Conservation (phyloP, 2,329 filamentous ascomycete species). For the Cladosporium sp. region DNA sequence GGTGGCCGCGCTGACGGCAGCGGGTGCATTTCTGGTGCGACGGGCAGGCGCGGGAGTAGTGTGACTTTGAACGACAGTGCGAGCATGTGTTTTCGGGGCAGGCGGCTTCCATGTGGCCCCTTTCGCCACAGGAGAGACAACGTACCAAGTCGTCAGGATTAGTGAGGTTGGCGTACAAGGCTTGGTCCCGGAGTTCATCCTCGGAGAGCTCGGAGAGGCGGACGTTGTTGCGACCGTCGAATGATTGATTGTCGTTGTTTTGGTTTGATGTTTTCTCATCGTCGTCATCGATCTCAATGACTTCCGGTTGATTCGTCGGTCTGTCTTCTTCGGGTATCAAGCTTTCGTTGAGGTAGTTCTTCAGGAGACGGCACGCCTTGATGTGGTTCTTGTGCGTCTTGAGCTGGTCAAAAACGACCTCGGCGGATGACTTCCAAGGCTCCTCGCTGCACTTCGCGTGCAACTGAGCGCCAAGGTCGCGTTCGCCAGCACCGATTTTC, state of each 20-base stretch:
- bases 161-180: constrained; percentile 25
- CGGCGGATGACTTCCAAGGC: constrained; percentile 10
- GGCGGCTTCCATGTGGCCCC: constrained; percentile 23
- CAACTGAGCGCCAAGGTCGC: not conserved
- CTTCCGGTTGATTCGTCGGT: not conserved
- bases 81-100: constrained; percentile 25
- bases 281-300: not conserved
- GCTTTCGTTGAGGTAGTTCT: constrained; percentile 4
- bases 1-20: constrained; percentile 29
- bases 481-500: not conserved
- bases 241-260: not conserved
- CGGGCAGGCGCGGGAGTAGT: constrained; percentile 26
- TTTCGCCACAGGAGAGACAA: constrained; percentile 27
- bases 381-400: constrained; percentile 3
- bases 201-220: constrained; percentile 21
- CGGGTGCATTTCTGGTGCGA: constrained; percentile 25
- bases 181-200: constrained; percentile 25
- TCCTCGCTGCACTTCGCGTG: constrained; percentile 1
- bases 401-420: constrained; percentile 10
- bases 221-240: not conserved
- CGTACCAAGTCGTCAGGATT: constrained; percentile 21
- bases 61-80: constrained; percentile 14
- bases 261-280: not conserved
- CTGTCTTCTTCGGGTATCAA: constrained; percentile 1
- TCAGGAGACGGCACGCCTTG: not conserved